Conservation (phyloP, 2,329 filamentous ascomycete species). For the Gnomoniopsis smithogilvyi region DNA sequence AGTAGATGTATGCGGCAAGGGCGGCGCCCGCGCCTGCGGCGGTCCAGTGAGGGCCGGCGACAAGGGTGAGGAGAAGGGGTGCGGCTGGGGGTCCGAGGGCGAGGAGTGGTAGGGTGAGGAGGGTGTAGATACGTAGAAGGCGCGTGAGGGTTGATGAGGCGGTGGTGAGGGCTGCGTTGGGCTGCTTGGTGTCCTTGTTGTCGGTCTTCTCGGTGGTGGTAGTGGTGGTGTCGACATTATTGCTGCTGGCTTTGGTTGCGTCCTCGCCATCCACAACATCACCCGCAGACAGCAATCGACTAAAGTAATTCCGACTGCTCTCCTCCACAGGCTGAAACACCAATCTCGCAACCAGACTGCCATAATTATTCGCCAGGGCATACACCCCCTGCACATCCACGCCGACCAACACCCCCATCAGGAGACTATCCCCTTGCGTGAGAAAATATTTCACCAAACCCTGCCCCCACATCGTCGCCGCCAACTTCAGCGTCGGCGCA, state of each 20-base stretch:
- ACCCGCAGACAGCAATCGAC: slow-evolving; percentile 60
- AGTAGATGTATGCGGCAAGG: slow-evolving; percentile 81
- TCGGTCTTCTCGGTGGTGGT: neutral
- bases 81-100: slow-evolving; percentile 73
- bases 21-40: slow-evolving; percentile 69
- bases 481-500: slow-evolving; percentile 65
- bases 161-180: slow-evolving; percentile 29
- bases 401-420: slow-evolving; percentile 75
- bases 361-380: slow-evolving; percentile 91
- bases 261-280: slow-evolving; percentile 35
- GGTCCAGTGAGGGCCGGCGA: slow-evolving; percentile 77
- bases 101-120: slow-evolving; percentile 68
- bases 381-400: slow-evolving; percentile 86
- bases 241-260: slow-evolving; percentile 9
- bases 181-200: slow-evolving; percentile 21
- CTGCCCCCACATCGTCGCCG: slow-evolving; percentile 81
- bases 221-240: neutral
- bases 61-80: slow-evolving; percentile 66
- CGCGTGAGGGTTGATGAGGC: slow-evolving; percentile 53
- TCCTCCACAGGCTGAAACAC: slow-evolving; percentile 96
- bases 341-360: slow-evolving; percentile 81
- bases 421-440: slow-evolving; percentile 89
- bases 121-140: slow-evolving; percentile 69
- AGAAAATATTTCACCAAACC: slow-evolving; percentile 88
- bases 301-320: slow-evolving; percentile 85